Evolutionary conservation across 257 asterid genomes (phyloP).

Genomic region (Solanum microdontum): DNA sequence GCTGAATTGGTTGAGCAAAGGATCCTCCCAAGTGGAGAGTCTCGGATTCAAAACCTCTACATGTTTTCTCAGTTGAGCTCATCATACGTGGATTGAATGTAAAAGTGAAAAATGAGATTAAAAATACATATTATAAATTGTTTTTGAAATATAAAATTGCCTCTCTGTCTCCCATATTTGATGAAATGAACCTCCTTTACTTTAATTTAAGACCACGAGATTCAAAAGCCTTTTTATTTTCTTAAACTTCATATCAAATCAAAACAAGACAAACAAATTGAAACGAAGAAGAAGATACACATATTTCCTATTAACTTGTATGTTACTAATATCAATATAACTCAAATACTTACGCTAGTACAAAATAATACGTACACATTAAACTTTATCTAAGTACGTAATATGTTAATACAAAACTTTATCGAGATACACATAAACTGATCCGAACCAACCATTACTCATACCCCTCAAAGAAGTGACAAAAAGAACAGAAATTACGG

Average conservation of each 20-base stretch:
- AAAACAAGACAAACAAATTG: too few relatives aligned
- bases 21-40: background rate
- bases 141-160: background rate
- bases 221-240: too few relatives aligned
- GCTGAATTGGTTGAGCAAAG: background rate
- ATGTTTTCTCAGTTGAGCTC: background rate
- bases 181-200: background rate
- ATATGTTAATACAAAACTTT: too few relatives aligned
- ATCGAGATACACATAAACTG: background rate
- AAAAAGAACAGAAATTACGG: slow-evolving; percentile 4
- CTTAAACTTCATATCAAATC: too few relatives aligned
- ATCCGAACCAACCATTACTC: background rate
- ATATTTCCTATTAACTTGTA: too few relatives aligned
- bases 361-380: too few relatives aligned
- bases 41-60: background rate
- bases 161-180: background rate
- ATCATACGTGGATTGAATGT: background rate
- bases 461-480: background rate
- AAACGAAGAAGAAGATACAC: fast-evolving
- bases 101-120: background rate
- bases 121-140: background rate
- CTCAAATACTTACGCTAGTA: background rate
- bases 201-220: fast-evolving
- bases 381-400: background rate
- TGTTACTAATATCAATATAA: background rate